Conservation (phyloP, 441 rosid species). For the Erodium texanum region DNA sequence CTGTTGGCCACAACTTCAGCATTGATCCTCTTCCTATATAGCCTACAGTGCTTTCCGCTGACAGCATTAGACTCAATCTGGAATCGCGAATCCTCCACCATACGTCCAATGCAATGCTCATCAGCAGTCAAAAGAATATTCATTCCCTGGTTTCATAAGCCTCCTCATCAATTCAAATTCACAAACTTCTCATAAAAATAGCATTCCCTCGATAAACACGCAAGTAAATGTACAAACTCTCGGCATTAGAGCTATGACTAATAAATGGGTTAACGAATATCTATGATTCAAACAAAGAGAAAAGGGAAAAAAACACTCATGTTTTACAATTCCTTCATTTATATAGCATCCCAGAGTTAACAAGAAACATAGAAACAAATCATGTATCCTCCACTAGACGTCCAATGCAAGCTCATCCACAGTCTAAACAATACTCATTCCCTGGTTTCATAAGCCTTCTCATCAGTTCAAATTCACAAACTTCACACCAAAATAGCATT, state of each 20-base stretch:
- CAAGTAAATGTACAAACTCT: neutral
- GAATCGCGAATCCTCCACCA: constrained; percentile 46
- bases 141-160: constrained; percentile 43
- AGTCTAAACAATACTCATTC: too few species aligned
- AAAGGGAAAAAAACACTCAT: too few species aligned
- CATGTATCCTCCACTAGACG: too few species aligned
- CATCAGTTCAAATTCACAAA: too few species aligned
- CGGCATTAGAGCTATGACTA: neutral
- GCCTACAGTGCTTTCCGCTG: constrained; percentile 75
- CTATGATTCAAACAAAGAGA: neutral
- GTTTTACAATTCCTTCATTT: too few species aligned
- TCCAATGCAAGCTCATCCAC: too few species aligned
- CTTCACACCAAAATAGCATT: neutral
- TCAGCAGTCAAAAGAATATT: constrained; percentile 62
- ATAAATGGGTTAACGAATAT: neutral
- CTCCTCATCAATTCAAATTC: constrained; percentile 15
- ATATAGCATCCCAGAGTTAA: too few species aligned
- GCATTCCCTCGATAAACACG: neutral
- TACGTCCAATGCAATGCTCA: constrained; percentile 67
- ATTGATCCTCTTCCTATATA: constrained; percentile 37
- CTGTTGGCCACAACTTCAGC: constrained; percentile 20
- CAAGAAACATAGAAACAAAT: neutral
- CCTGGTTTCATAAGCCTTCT: too few species aligned
- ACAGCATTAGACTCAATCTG: constrained; percentile 62
- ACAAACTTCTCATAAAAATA: neutral